phyloP scores from a whole-genome alignment of 371 early-diverging fungal species.

The Saksenaea oblongispora region DNA sequence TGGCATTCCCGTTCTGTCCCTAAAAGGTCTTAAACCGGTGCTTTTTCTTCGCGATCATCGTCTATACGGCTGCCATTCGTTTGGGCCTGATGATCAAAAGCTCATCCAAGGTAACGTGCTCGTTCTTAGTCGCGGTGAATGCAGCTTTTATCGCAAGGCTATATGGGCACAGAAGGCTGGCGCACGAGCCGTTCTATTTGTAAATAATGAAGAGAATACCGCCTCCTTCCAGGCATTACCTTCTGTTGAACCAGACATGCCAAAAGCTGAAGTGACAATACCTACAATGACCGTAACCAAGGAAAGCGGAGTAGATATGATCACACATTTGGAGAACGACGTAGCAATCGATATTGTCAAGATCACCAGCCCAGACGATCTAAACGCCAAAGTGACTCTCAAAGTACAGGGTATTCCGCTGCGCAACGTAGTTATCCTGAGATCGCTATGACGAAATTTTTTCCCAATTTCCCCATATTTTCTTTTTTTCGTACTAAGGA shows the following conservation, averaged over 20 bases:
- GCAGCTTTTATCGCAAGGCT: conserved; percentile 50
- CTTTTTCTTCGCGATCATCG: conserved; percentile 27
- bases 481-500: background rate
- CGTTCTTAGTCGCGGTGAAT: conserved; percentile 49
- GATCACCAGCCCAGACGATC: background rate
- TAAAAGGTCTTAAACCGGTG: conserved; percentile 2
- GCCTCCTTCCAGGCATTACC: conserved; percentile 17
- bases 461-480: background rate
- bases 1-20: conserved; percentile 7
- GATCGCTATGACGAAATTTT: background rate
- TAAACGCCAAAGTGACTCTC: background rate
- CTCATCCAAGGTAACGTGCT: conserved; percentile 34
- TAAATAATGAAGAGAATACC: conserved; percentile 19
- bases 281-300: conserved; percentile 15
- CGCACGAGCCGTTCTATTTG: conserved; percentile 46
- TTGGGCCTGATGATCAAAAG: conserved; percentile 14
- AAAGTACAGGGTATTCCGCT: conserved; percentile 5
- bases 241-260: background rate
- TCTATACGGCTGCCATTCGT: conserved; percentile 40
- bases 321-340: background rate
- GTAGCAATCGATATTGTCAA: background rate
- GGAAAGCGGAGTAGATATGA: conserved; percentile 4
- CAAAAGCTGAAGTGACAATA: background rate
- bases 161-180: conserved; percentile 50
- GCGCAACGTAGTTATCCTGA: conserved; percentile 4